Percentiles rank a stretch among this genome's conserved stretches.
phyloP scores from a whole-genome alignment of 306 rosid species.

The Pyrus betulifolia region DNA sequence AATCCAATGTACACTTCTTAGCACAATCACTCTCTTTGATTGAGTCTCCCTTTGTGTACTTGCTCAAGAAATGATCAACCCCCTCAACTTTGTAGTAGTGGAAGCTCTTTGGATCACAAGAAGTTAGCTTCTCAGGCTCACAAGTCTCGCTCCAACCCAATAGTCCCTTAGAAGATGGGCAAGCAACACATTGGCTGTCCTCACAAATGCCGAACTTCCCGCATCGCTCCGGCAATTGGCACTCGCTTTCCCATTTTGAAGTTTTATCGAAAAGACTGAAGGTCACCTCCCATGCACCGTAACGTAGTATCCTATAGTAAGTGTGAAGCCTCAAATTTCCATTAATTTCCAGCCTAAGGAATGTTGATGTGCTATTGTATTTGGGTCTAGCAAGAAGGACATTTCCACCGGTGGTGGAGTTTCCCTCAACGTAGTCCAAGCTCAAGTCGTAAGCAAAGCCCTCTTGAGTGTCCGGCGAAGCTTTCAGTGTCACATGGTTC shows the following conservation, averaged over 20 bases:
- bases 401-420: slow-evolving; percentile 10
- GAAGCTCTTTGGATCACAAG: slow-evolving; percentile 36
- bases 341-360: slow-evolving; percentile 63
- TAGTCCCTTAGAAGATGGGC: slow-evolving; percentile 16
- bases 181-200: slow-evolving; percentile 35
- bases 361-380: slow-evolving; percentile 49
- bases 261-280: slow-evolving; percentile 48
- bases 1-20: slow-evolving; percentile 39
- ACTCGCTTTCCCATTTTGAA: slow-evolving; percentile 8
- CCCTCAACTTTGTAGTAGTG: slow-evolving; percentile 56
- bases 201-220: slow-evolving; percentile 24
- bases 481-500: slow-evolving; percentile 21
- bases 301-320: slow-evolving; percentile 31
- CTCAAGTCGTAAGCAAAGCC: slow-evolving; percentile 25
- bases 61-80: slow-evolving; percentile 62
- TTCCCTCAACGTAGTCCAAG: slow-evolving; percentile 17
- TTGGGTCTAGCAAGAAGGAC: slow-evolving; percentile 39
- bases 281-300: slow-evolving; percentile 45
- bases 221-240: slow-evolving; percentile 23
- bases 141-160: slow-evolving; percentile 30
- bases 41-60: slow-evolving; percentile 32
- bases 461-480: slow-evolving; percentile 14
- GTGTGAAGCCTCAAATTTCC: slow-evolving; percentile 59
- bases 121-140: slow-evolving; percentile 25
- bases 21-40: slow-evolving; percentile 36